These are phyloP conservation scores for Cladosporium austrohemisphaericum DNA, from an alignment of 2,329 filamentous ascomycete species.

Conservation along the genomic window DNA sequence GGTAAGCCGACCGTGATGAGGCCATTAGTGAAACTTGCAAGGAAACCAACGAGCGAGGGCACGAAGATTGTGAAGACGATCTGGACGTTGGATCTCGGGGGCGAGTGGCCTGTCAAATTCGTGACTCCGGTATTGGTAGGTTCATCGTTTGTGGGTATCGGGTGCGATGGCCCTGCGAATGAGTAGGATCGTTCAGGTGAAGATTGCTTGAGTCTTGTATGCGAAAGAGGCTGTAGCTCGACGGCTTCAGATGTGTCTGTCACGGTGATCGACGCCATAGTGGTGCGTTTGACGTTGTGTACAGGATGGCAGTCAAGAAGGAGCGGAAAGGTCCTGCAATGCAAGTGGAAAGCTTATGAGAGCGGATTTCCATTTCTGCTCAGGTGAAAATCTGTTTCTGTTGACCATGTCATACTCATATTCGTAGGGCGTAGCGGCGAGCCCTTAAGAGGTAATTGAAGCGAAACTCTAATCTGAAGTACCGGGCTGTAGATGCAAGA, in stretches of 20 bases:
- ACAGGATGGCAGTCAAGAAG: too few species aligned
- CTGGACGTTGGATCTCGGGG: background rate
- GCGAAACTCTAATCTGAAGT: too few species aligned
- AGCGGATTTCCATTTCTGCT: too few species aligned
- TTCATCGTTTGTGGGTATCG: background rate
- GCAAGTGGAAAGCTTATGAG: too few species aligned
- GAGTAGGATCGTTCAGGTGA: background rate
- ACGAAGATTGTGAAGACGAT: constrained; percentile 10
- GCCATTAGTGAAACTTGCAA: constrained; percentile 24
- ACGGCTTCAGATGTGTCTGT: constrained; percentile 3
- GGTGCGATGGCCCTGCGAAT: background rate
- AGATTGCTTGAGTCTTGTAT: background rate
- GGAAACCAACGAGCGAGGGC: constrained; percentile 13
- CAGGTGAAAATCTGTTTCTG: too few species aligned
- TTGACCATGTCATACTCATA: too few species aligned
- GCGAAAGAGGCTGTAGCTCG: background rate
- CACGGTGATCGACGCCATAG: constrained; percentile 1
- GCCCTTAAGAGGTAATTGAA: too few species aligned
- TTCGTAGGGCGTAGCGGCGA: too few species aligned
- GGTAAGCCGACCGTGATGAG: constrained; percentile 22
- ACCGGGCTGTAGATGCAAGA: too few species aligned
- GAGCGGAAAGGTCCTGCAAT: too few species aligned
- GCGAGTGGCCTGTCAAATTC: background rate
- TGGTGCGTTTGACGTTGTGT: too few species aligned
- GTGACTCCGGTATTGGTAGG: background rate